Evolutionary conservation across 257 asterid genomes (phyloP).

Genomic region (Coffea canephora): DNA sequence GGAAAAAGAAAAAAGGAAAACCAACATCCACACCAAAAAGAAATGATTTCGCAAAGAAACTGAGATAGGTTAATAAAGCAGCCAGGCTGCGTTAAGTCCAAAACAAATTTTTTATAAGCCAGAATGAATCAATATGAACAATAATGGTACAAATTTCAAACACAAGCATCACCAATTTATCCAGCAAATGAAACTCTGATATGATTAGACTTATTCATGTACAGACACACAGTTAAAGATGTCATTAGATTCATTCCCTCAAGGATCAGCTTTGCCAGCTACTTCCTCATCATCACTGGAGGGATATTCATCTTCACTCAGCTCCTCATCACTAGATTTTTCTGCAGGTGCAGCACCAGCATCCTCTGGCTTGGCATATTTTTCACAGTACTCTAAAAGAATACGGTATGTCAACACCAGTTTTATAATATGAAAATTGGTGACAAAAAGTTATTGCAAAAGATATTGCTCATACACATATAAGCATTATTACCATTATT

Average conservation of each 20-base stretch:
- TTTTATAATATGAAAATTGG: background rate
- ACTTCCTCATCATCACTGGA: conserved; percentile 66
- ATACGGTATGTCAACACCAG: background rate
- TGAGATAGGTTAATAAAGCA: background rate
- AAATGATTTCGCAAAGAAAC: background rate
- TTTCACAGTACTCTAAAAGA: conserved; percentile 63
- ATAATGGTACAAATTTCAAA: conserved; percentile 6
- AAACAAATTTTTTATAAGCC: conserved; percentile 4
- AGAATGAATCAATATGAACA: conserved; percentile 25
- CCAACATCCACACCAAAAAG: background rate
- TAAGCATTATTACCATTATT: background rate
- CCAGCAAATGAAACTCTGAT: conserved; percentile 13
- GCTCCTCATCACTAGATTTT: conserved; percentile 72
- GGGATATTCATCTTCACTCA: conserved; percentile 64
- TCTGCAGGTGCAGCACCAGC: conserved; percentile 69
- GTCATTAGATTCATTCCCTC: conserved; percentile 21
- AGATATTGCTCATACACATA: background rate
- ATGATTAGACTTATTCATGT: conserved; percentile 40
- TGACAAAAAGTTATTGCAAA: background rate
- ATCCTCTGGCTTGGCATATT: conserved; percentile 74
- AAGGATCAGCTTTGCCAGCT: conserved; percentile 77
- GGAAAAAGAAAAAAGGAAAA: no score
- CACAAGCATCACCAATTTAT: conserved; percentile 10
- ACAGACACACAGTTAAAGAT: conserved; percentile 30
- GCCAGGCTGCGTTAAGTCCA: background rate